Conservation (phyloP, 2,329 filamentous ascomycete genomes). For the Colletotrichum destructivum region DNA sequence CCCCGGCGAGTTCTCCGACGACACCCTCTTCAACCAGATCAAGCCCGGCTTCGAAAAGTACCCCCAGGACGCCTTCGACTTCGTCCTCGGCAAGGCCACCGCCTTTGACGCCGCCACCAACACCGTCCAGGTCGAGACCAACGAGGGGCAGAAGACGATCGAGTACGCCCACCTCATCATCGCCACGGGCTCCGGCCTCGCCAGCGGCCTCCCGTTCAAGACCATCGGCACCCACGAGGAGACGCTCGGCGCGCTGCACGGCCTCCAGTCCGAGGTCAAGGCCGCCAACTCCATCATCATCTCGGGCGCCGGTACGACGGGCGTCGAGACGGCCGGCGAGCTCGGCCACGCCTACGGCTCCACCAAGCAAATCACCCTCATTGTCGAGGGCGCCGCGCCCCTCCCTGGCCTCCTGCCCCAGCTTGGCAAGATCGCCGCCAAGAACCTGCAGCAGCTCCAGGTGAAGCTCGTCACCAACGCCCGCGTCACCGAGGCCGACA, state of each 20-base stretch:
- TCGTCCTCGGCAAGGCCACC: conserved; percentile 65
- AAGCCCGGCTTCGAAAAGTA: conserved; percentile 65
- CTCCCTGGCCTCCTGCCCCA: conserved; percentile 42
- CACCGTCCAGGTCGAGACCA: conserved; percentile 58
- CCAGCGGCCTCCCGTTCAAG: conserved; percentile 63
- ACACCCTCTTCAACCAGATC: conserved; percentile 56
- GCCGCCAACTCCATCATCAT: conserved; percentile 54
- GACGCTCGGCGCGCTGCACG: conserved; percentile 54
- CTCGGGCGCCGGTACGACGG: conserved; percentile 57
- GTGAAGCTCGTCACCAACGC: conserved; percentile 59
- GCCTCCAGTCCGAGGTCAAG: conserved; percentile 47
- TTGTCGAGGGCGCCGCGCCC: conserved; percentile 40
- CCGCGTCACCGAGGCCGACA: conserved; percentile 52
- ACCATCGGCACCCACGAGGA: conserved; percentile 61
- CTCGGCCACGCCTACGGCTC: conserved; percentile 51
- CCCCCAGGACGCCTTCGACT: conserved; percentile 63
- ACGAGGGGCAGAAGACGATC: conserved; percentile 55
- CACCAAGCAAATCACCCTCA: conserved; percentile 48
- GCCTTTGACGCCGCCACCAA: conserved; percentile 59
- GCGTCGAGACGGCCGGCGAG: conserved; percentile 56
- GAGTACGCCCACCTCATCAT: conserved; percentile 68
- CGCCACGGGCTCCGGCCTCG: conserved; percentile 66
- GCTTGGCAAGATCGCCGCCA: conserved; percentile 56
- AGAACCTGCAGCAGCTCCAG: conserved; percentile 59
- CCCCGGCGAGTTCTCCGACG: conserved; percentile 61